Evolutionary conservation across 768 basidiomycete species (phyloP).

Genomic region (Infundibulicybe gibba): DNA sequence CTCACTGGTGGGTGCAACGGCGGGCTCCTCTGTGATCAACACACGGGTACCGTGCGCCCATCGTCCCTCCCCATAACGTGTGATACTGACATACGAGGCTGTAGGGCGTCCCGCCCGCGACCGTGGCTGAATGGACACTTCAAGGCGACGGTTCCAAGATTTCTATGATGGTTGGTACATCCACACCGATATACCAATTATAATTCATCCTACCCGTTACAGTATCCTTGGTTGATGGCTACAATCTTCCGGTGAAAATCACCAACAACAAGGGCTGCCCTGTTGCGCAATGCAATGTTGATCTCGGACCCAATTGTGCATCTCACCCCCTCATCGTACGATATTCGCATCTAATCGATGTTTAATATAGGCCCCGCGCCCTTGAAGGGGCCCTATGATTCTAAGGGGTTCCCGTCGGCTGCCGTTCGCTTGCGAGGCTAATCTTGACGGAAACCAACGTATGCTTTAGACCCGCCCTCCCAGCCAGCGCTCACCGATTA

Average conservation of each 20-base stretch:
- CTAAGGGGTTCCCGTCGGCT: slow-evolving; percentile 47
- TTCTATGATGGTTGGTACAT: slow-evolving; percentile 51
- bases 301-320: slow-evolving; percentile 50
- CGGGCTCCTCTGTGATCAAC: slow-evolving; percentile 50
- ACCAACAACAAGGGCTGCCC: slow-evolving; percentile 43
- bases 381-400: slow-evolving; percentile 44
- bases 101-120: slow-evolving; percentile 59
- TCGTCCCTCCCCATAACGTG: not conserved
- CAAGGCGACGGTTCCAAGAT: slow-evolving; percentile 36
- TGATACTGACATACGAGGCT: not conserved
- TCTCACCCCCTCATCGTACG: not conserved
- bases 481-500: not conserved
- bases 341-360: not conserved
- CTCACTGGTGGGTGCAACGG: slow-evolving; percentile 65
- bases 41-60: slow-evolving; percentile 40
- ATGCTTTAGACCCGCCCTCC: not conserved
- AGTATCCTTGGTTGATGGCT: slow-evolving; percentile 69
- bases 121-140: slow-evolving; percentile 64
- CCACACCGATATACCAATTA: not conserved
- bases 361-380: slow-evolving; percentile 30
- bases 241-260: slow-evolving; percentile 49
- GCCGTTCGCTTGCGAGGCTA: slow-evolving; percentile 47
- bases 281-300: slow-evolving; percentile 47
- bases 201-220: not conserved
- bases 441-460: slow-evolving; percentile 26